Base-by-base conservation (phyloP, 495 filamentous ascomycete species). In the Bathelium albidoporum region DNA sequence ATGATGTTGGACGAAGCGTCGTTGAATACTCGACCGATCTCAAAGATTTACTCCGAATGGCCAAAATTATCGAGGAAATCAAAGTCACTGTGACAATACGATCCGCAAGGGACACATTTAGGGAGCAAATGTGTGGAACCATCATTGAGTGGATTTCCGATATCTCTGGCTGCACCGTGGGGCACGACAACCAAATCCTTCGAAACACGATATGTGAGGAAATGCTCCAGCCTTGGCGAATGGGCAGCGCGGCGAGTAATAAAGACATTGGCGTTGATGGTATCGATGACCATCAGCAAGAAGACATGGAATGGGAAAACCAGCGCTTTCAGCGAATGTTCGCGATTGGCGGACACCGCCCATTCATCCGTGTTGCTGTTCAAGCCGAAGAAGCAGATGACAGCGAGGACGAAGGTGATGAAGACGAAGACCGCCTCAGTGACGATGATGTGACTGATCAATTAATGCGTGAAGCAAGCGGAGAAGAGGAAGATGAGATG, bases 121-220 rank as follows among this genome's bases (percentile, higher is more conserved):
- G 94, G 64, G 94, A 98, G 75, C 89, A 97, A 73, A 98, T 98
- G 94, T 95, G 91, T 72, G 91, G 86, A 1, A 93, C 92, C n/a
- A 95, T 98, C 66, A 87, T 97, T 62, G 91, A 97, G 70, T 98
- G 95, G 95, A 82, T 98, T 1, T 80, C 84, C 26, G 95, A 98
- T 75, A 95, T 98, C 71, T 80, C 91, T 2, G 91, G 91, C 24
- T 96, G 93, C 73, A 89, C 85, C 69, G 86, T 93, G 58, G 89
- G 92, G 14, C 77, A 81, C 18, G 89, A 98, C 71, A 81, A 85
- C 62, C 80, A 91, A 63, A 86, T 96, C 39, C 79, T 98, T 62
- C 83, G 90, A 43, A 85, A 84, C 44, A 80, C 85, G 1, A 83
- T 98, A 44, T 97, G 94, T 69, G 88, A 97, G 71, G 92, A 97